Percentiles rank a stretch among this genome's conserved stretches.
Conservation (phyloP, 768 basidiomycete genomes). For the Lepiota brunneoincarnata region DNA sequence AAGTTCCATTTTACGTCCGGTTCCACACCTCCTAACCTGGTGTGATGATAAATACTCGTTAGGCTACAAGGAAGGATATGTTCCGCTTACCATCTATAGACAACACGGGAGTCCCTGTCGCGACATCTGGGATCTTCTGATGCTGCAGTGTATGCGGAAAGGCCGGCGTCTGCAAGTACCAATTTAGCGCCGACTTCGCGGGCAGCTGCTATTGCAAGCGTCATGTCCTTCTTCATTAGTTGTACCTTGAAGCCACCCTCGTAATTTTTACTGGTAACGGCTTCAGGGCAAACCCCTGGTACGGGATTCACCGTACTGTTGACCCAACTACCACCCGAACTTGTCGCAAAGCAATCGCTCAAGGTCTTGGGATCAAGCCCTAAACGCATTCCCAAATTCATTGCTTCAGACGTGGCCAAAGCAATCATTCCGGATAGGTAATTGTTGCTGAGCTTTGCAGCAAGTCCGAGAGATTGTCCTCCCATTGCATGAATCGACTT, state of each 20-base stretch:
- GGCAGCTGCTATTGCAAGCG: conserved; percentile 36
- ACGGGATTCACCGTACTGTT: conserved; percentile 42
- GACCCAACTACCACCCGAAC: conserved; percentile 39
- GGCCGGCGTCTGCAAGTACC: conserved; percentile 35
- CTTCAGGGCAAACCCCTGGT: conserved; percentile 41
- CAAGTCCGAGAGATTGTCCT: conserved; percentile 38
- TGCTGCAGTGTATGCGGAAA: conserved; percentile 35
- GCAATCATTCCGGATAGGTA: conserved; percentile 41
- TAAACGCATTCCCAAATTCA: conserved; percentile 44
- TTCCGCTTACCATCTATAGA: conserved; percentile 35
- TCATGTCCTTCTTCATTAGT: conserved; percentile 44
- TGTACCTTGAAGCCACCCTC: conserved; percentile 45
- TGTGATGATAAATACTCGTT: background rate
- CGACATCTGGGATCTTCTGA: conserved; percentile 36
- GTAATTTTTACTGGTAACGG: conserved; percentile 39
- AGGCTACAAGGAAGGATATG: background rate
- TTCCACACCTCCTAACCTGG: conserved; percentile 32
- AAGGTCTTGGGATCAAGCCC: conserved; percentile 38
- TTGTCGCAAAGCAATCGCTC: conserved; percentile 35
- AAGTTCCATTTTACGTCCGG: conserved; percentile 15
- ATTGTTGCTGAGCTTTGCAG: conserved; percentile 44
- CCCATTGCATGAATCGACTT: conserved; percentile 34
- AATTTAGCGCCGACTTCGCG: conserved; percentile 34
- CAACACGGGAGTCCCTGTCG: conserved; percentile 37
- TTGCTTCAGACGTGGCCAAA: conserved; percentile 39